These are phyloP conservation scores for Cordyceps tenuipes DNA, from an alignment of 2,329 filamentous ascomycete species.

Conservation along the genomic window DNA sequence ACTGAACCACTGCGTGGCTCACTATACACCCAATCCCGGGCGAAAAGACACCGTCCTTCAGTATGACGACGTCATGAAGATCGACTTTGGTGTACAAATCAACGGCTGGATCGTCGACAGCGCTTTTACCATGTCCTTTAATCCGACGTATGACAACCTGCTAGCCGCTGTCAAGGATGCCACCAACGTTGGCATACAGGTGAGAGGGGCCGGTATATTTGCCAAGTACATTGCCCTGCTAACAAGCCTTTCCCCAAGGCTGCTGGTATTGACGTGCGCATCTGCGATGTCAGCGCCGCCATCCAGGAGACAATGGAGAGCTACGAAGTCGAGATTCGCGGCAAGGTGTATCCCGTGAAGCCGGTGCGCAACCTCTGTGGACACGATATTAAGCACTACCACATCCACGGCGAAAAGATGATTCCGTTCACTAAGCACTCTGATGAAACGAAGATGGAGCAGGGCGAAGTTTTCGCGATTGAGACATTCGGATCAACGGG, in stretches of 20 bases:
- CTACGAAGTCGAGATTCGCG: constrained; percentile 75
- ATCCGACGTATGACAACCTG: constrained; percentile 63
- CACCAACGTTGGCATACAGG: constrained; percentile 73
- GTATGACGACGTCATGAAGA: constrained; percentile 65
- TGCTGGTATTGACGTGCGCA: constrained; percentile 79
- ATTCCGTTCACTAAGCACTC: constrained; percentile 80
- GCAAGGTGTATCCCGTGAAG: constrained; percentile 70
- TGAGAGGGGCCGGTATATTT: background rate
- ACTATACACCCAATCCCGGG: constrained; percentile 75
- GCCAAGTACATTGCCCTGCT: background rate
- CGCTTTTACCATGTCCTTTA: constrained; percentile 67
- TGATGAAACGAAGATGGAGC: constrained; percentile 89
- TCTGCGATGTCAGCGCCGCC: constrained; percentile 69
- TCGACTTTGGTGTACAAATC: constrained; percentile 70
- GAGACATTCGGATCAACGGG: constrained; percentile 91
- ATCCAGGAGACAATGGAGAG: constrained; percentile 89
- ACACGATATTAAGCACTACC: constrained; percentile 77
- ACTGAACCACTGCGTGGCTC: constrained; percentile 71
- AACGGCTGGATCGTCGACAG: constrained; percentile 70
- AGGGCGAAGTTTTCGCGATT: constrained; percentile 85
- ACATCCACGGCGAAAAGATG: constrained; percentile 81
- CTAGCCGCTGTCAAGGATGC: constrained; percentile 62
- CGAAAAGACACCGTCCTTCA: constrained; percentile 60
- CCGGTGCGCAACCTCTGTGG: constrained; percentile 74
- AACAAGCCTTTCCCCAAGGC: background rate